Conservation (phyloP, 305 asterid species). For the Andrographis paniculata region DNA sequence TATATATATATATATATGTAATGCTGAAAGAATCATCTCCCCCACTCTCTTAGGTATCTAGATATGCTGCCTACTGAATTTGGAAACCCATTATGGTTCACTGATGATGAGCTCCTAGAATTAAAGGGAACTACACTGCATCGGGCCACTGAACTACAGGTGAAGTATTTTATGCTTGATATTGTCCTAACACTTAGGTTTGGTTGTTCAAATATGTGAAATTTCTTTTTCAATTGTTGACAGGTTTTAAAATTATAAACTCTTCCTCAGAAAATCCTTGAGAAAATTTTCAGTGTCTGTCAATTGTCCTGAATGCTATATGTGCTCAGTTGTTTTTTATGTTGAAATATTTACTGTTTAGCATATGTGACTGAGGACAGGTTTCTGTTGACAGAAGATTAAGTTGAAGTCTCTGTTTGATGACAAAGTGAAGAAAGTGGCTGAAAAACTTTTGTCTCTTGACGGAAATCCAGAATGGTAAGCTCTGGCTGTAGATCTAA, state of each 20-base stretch:
- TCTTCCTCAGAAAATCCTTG: too few species aligned
- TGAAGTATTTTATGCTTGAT: constrained; percentile 16
- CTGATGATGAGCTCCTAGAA: constrained; percentile 73
- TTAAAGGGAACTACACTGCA: constrained; percentile 79
- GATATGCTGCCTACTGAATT: constrained; percentile 86
- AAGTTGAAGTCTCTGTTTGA: constrained; percentile 51
- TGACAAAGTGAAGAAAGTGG: constrained; percentile 72
- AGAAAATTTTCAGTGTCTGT: too few species aligned
- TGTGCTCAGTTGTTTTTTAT: too few species aligned
- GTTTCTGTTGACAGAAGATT: constrained; percentile 73
- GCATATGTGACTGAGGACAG: constrained; percentile 36
- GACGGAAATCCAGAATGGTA: constrained; percentile 61
- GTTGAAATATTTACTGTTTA: constrained; percentile 25
- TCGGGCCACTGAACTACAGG: constrained; percentile 80
- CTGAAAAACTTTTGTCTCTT: constrained; percentile 54
- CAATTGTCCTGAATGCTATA: background rate
- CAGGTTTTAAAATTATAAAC: too few species aligned
- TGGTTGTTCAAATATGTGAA: constrained; percentile 4
- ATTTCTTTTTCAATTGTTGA: constrained; percentile 2
- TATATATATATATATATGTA: too few species aligned
- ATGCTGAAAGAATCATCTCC: background rate
- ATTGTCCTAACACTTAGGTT: background rate
- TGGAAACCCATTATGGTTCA: constrained; percentile 83
- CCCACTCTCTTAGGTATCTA: constrained; percentile 46
- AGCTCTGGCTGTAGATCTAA: constrained; percentile 12